Evolutionary conservation across 352 stramenopile genomes (phyloP).

Genomic region (Phytophthora hybrid): DNA sequence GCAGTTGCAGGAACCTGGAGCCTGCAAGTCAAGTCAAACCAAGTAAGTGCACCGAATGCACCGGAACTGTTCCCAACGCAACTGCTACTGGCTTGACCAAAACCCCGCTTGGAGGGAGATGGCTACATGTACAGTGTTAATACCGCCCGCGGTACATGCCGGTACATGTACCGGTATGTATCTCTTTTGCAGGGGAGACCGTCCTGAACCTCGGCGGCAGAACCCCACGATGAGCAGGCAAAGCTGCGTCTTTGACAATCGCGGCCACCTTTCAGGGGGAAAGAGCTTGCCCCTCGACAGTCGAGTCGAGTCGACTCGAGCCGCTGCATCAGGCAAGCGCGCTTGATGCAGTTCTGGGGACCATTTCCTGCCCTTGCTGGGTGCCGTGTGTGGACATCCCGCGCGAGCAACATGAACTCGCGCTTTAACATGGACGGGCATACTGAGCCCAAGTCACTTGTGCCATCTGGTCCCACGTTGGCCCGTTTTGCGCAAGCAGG

Average conservation of each 20-base stretch:
- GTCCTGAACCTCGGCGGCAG: not conserved
- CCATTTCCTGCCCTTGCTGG: conserved; percentile 17
- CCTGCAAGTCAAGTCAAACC: not conserved
- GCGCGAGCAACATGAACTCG: conserved; percentile 8
- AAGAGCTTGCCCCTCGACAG: no score
- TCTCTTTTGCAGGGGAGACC: not conserved
- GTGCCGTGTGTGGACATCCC: conserved; percentile 6
- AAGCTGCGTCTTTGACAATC: conserved; percentile 19
- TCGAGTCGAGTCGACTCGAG: no score
- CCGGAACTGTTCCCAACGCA: not conserved
- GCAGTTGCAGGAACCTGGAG: not conserved
- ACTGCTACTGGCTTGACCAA: not conserved
- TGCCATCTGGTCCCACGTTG: conserved; percentile 26
- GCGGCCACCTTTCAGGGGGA: not conserved
- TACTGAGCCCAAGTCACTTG: conserved; percentile 22
- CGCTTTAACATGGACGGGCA: conserved; percentile 24
- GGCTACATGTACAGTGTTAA: not conserved
- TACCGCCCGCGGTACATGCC: not conserved
- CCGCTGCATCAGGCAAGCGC: conserved; percentile 8
- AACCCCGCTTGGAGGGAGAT: not conserved
- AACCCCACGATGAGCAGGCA: not conserved
- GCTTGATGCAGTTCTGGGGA: conserved; percentile 20
- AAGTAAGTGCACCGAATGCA: not conserved
- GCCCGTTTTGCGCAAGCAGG: conserved; percentile 43
- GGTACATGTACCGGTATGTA: no score